These are phyloP conservation scores for Kuraishia hungarica DNA, from an alignment of 805 yeast genomes.

Conservation along the genomic window DNA sequence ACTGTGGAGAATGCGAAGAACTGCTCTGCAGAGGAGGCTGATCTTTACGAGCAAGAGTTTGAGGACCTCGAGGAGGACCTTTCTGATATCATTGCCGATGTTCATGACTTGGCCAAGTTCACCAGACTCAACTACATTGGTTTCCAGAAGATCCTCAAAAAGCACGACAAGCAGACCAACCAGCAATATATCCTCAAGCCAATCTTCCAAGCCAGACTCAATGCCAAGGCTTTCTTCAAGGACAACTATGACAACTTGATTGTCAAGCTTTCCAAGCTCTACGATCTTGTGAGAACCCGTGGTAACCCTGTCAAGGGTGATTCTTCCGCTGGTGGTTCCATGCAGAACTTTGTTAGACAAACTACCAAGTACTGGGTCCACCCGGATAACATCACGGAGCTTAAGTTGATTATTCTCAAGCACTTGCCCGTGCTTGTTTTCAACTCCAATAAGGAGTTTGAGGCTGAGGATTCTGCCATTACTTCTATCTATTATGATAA, in stretches of 20 bases:
- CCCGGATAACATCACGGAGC: conserved; percentile 94
- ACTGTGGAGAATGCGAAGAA: conserved; percentile 36
- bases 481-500: conserved; percentile 96
- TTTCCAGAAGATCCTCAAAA: conserved; percentile 91
- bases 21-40: conserved; percentile 24
- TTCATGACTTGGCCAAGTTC: conserved; percentile 92
- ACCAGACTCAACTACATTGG: conserved; percentile 93
- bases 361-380: conserved; percentile 99
- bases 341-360: conserved; percentile 96
- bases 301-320: conserved; percentile 96
- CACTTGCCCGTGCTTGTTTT: conserved; percentile 96
- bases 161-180: conserved; percentile 85
- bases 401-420: conserved; percentile 84
- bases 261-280: conserved; percentile 80
- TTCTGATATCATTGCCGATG: conserved; percentile 90
- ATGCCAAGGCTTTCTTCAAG: conserved; percentile 91
- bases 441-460: conserved; percentile 94
- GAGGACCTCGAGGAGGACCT: conserved; percentile 69
- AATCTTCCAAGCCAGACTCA: conserved; percentile 85
- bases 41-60: conserved; percentile 51
- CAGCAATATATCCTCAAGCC: conserved; percentile 70
- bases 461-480: conserved; percentile 89
- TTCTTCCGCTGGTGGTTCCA: conserved; percentile 95
- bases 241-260: conserved; percentile 87
- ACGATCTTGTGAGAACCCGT: conserved; percentile 89